Conservation (phyloP, 2,329 filamentous ascomycete species). For the Sarocladium oryzae region DNA sequence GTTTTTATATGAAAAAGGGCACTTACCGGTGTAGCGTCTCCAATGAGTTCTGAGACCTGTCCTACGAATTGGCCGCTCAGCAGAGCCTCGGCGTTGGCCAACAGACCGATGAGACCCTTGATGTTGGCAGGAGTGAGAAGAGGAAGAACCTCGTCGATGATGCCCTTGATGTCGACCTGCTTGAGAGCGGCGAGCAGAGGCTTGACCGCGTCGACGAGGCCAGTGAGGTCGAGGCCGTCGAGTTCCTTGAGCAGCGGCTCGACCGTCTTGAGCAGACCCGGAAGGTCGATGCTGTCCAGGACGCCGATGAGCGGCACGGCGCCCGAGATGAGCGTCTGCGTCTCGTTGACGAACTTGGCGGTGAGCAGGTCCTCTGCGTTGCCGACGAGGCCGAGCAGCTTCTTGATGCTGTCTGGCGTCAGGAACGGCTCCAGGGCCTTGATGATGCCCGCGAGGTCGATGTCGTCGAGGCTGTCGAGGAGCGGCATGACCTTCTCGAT, state of each 20-base stretch:
- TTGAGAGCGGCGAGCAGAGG: conserved; percentile 30
- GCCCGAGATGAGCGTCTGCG: conserved; percentile 29
- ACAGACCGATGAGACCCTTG: conserved; percentile 27
- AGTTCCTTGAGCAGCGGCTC: conserved; percentile 30
- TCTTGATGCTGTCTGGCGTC: conserved; percentile 26
- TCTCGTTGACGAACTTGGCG: conserved; percentile 33
- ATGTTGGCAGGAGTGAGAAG: conserved; percentile 33
- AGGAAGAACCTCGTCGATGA: conserved; percentile 30
- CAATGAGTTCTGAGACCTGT: conserved; percentile 36
- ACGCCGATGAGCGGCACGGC: conserved; percentile 30
- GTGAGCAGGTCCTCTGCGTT: conserved; percentile 34
- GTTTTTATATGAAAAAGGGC: neutral
- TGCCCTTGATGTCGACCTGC: conserved; percentile 30
- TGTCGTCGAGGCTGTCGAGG: conserved; percentile 23
- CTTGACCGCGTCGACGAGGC: conserved; percentile 27
- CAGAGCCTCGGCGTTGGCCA: conserved; percentile 32
- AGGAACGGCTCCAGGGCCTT: conserved; percentile 27
- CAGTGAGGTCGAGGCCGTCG: conserved; percentile 26
- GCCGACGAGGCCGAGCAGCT: conserved; percentile 27
- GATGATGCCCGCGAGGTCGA: conserved; percentile 24
- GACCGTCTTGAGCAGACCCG: conserved; percentile 27
- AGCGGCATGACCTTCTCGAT: conserved; percentile 24
- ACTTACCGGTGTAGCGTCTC: conserved; percentile 34
- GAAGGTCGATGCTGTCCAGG: conserved; percentile 30
- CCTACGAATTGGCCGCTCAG: conserved; percentile 32